Evolutionary conservation across 768 basidiomycete genomes (phyloP), one percentile per base, ranked within the genome.

Genomic region (Phlebiopsis flavidoalba): DNA sequence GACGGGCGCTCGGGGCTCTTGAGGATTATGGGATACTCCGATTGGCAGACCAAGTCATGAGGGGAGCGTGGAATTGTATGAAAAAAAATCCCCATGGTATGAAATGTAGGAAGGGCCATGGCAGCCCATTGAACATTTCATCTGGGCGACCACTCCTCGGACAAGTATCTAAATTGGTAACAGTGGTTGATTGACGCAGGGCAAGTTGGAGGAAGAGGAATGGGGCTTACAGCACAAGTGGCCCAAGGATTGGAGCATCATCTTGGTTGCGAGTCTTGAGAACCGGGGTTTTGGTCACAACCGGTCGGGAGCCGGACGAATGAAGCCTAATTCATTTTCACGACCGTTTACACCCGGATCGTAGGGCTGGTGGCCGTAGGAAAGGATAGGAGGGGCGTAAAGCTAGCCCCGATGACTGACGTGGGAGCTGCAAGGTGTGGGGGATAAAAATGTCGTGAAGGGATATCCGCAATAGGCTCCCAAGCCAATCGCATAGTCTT

Each of bases 61-160:
- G 11, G 2, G 74, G 26, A 31, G 64, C 19, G 63, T 57, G 63
- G 37, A 0, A 65, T 17, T 61, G 53, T 11, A 50, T 45, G 49
- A 14, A 45, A 8, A 57, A 14, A 45, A 8, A 57, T 52, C 7
- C 53, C 58, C 45, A 47, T 58, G 17, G 64, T 59, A 66, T 69
- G 70, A 60, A 69, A 72, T 36, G 70, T 60, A 6, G 69, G 70
- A 11, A 65, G 51, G 0, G 63, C 33, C 48, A 71, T 69, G 10
- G 58, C 53, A 12, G 59, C 63, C 37, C 65, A 26, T 4, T 33
- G 58, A 40, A 55, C 22, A 68, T 21, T 17, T 52, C 61, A 22
- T 60, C 31, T 36, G 31, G 35, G n/a, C 57, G 49, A 14, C 22
- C 33, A 63, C 35, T 6, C 3, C 26, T 53, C 40, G 40, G 2